Base-by-base conservation (phyloP, 352 stramenopile genomes). In the Globisporangium carolinianum region DNA sequence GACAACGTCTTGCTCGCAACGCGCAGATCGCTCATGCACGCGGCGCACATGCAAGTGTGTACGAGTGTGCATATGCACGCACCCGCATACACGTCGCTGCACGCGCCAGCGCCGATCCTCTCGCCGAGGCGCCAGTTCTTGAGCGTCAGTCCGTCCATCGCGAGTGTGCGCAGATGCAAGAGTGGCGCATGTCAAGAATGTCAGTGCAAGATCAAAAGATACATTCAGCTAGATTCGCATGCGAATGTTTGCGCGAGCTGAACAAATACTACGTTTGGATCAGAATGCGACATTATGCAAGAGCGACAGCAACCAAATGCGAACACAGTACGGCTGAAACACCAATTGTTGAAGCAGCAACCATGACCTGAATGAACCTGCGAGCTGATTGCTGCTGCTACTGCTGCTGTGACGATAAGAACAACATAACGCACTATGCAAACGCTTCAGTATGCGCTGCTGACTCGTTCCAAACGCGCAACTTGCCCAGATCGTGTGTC, bases 31-130 rank as follows among this genome's bases (percentile, higher is more conserved):
- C 24, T 32, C 24, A 32, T 32, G 24, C 24, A 32, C 24, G 24
- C 24, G 2, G 24, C 24, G 24, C 24, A 32, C 24, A 32, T 32
- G 24, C 17, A 17, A 32, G 4, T n/a, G 8, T 45, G 17, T 42
- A 10, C 10, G 18, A 51, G 32, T 39, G 17, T 38, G 10, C 51
- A 35, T n/a, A 11, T 9, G 39, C 6, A 56, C 17, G 37, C 69
- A 89, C 83, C 83, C 60, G 68, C 77, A 56, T 87, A 94, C 10
- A 94, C 82, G 39, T 94, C 84, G 49, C 82, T 92, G 55, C 84
- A 94, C 6, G 82, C 84, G n/a, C 84, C 84, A 7, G 80, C 66
- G 46, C 82, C 82, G 35, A 92, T 58, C 71, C 90, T 92, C 61
- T 85, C 72, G 60, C 83, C 77, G 41, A 94, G 58, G n/a, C 65